A percentile compares a stretch with the other conserved stretches of the same genome.
Evolutionary conservation across 1,284 basidiomycete species (phyloP).

Genomic region (Tylopilus orsonianus): DNA sequence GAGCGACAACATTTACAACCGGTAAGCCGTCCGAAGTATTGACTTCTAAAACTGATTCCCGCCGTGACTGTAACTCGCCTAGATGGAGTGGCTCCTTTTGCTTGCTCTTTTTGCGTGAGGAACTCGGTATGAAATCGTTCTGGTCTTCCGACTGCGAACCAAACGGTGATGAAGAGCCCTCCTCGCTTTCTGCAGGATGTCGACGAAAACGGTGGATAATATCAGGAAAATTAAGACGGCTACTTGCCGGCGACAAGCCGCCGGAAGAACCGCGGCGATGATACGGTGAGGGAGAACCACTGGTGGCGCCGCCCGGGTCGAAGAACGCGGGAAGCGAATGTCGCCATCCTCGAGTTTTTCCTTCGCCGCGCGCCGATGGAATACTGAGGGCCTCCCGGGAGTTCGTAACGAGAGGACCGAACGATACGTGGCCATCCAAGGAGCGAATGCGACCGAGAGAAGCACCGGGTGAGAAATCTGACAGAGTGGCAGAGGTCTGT

Average conservation of each 20-base stretch:
- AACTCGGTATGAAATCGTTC: constrained; percentile 34
- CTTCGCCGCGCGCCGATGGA: constrained; percentile 47
- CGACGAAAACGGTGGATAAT: constrained; percentile 40
- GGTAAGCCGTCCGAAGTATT: constrained; percentile 5
- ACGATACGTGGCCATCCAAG: constrained; percentile 50
- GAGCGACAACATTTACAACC: constrained; percentile 2
- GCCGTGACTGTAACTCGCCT: constrained; percentile 15
- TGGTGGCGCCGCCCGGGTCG: constrained; percentile 35
- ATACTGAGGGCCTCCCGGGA: constrained; percentile 43
- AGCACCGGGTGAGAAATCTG: constrained; percentile 41
- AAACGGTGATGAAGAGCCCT: constrained; percentile 44
- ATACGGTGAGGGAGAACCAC: constrained; percentile 38
- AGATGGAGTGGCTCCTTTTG: constrained; percentile 8
- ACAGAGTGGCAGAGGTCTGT: constrained; percentile 30
- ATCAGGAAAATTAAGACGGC: constrained; percentile 41
- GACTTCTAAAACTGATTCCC: constrained; percentile 14
- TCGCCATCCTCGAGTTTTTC: constrained; percentile 39
- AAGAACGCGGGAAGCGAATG: constrained; percentile 30
- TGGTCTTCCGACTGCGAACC: constrained; percentile 50
- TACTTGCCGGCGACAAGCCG: constrained; percentile 43
- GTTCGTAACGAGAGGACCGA: constrained; percentile 44
- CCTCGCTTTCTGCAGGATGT: constrained; percentile 43
- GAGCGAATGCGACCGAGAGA: constrained; percentile 42
- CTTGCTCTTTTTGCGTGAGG: constrained; percentile 8
- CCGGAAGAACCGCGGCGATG: constrained; percentile 29